A percentile compares a stretch with the other conserved stretches of the same genome.
phyloP scores from a whole-genome alignment of 805 yeast species.

The Wickerhamomyces queroliae region DNA sequence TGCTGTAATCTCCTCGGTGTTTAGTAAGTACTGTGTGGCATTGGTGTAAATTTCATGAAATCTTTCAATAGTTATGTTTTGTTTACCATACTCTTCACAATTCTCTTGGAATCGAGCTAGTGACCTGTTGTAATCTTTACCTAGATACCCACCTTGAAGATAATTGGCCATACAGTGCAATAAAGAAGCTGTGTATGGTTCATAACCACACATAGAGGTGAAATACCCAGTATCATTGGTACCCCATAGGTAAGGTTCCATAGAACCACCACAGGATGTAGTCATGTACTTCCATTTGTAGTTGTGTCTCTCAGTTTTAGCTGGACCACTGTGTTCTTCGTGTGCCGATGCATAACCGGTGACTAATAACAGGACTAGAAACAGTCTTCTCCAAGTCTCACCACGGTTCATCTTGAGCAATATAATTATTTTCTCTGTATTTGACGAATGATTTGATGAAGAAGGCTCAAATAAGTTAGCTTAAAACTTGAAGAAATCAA shows the following conservation, averaged over 20 bases:
- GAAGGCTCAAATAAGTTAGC: too few relatives aligned
- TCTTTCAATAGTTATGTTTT: slow-evolving; percentile 12
- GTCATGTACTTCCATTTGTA: neutral
- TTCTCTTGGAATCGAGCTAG: neutral
- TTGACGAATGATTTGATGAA: too few relatives aligned
- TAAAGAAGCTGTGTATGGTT: slow-evolving; percentile 1
- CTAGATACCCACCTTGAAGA: slow-evolving; percentile 7
- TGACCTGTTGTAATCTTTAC: slow-evolving; percentile 9
- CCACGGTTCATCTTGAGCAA: too few relatives aligned
- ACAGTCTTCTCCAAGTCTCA: too few relatives aligned
- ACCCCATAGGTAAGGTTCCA: neutral
- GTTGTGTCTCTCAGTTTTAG: neutral
- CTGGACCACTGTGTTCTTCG: neutral
- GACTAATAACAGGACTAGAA: too few relatives aligned
- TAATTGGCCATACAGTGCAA: slow-evolving; percentile 5
- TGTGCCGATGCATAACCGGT: too few relatives aligned
- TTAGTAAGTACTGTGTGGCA: slow-evolving; percentile 21
- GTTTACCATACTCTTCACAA: slow-evolving; percentile 2
- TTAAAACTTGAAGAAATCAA: too few relatives aligned
- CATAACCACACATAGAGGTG: neutral
- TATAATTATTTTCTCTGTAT: too few relatives aligned
- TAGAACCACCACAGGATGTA: neutral
- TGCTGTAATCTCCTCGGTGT: slow-evolving; percentile 1
- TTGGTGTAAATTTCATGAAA: slow-evolving; percentile 23
- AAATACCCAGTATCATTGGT: neutral